phyloP scores from a whole-genome alignment of 1,284 basidiomycete species.

The Xanthoconium separans region DNA sequence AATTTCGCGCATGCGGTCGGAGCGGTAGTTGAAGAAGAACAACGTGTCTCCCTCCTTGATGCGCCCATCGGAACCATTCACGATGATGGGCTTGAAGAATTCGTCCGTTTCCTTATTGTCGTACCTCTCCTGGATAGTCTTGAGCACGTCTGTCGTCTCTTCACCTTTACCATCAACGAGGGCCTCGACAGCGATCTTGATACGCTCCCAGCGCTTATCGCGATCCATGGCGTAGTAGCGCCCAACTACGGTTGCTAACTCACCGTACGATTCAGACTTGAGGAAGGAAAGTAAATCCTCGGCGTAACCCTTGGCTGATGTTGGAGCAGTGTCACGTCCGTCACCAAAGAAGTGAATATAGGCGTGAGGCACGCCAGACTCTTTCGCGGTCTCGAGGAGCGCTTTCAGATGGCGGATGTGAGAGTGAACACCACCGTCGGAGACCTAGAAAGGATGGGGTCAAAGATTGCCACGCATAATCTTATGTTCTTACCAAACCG shows the following conservation, averaged over 20 bases:
- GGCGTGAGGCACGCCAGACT: constrained; percentile 76
- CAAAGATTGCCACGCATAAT: neutral
- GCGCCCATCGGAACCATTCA: constrained; percentile 73
- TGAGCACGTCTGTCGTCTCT: constrained; percentile 57
- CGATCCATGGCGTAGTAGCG: constrained; percentile 96
- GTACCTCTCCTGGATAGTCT: constrained; percentile 72
- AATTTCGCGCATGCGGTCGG: constrained; percentile 91
- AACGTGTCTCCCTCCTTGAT: constrained; percentile 82
- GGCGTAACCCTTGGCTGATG: constrained; percentile 70
- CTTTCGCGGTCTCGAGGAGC: constrained; percentile 85
- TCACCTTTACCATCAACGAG: constrained; percentile 78
- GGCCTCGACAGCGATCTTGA: constrained; percentile 85
- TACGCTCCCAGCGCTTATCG: constrained; percentile 91
- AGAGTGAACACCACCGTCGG: constrained; percentile 94
- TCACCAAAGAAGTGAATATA: constrained; percentile 92
- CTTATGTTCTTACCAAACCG: constrained; percentile 61
- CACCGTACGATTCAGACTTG: constrained; percentile 70
- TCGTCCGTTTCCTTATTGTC: constrained; percentile 85
- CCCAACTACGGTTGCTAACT: constrained; percentile 79
- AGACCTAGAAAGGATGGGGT: constrained; percentile 49
- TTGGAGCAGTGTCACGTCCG: constrained; percentile 86
- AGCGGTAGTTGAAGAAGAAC: constrained; percentile 95
- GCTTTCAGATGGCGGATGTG: constrained; percentile 87
- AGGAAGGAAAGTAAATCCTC: constrained; percentile 78
- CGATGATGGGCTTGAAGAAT: constrained; percentile 91